Conservation (phyloP, 768 basidiomycete genomes). For the Termitomyces eurrhizus region DNA sequence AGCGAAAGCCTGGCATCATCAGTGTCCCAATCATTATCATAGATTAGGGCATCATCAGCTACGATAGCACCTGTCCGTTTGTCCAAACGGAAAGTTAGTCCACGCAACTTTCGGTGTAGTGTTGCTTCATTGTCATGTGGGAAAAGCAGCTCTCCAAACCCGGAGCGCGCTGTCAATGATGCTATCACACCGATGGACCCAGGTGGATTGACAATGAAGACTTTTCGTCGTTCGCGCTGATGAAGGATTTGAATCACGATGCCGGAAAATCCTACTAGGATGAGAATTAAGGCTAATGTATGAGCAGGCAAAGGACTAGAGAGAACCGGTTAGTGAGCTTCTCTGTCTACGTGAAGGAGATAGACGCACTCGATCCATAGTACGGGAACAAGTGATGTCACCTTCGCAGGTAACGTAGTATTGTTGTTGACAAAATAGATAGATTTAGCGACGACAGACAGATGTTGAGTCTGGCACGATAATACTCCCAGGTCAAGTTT, state of each 20-base stretch:
- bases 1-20: constrained; percentile 38
- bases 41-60: constrained; percentile 42
- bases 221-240: constrained; percentile 38
- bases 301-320: constrained; percentile 52
- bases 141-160: constrained; percentile 56
- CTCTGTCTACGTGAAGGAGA: background rate
- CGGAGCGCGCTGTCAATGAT: constrained; percentile 56
- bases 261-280: constrained; percentile 46
- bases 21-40: constrained; percentile 17
- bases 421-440: constrained; percentile 53
- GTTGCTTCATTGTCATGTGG: constrained; percentile 50
- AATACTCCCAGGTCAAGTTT: background rate
- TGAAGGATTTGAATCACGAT: constrained; percentile 45
- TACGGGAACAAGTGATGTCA: constrained; percentile 42
- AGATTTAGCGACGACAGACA: constrained; percentile 51
- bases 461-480: constrained; percentile 43
- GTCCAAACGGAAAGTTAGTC: constrained; percentile 53
- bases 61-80: constrained; percentile 57
- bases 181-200: constrained; percentile 57
- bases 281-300: constrained; percentile 42
- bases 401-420: constrained; percentile 30
- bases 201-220: constrained; percentile 52
- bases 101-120: constrained; percentile 45
- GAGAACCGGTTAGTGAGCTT: background rate
- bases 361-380: constrained; percentile 56